Percentiles rank a stretch among this genome's conserved stretches.
These are phyloP conservation scores for Arctostaphylos glauca DNA, from an alignment of 148 eudicot genomes.

Conservation along the genomic window DNA sequence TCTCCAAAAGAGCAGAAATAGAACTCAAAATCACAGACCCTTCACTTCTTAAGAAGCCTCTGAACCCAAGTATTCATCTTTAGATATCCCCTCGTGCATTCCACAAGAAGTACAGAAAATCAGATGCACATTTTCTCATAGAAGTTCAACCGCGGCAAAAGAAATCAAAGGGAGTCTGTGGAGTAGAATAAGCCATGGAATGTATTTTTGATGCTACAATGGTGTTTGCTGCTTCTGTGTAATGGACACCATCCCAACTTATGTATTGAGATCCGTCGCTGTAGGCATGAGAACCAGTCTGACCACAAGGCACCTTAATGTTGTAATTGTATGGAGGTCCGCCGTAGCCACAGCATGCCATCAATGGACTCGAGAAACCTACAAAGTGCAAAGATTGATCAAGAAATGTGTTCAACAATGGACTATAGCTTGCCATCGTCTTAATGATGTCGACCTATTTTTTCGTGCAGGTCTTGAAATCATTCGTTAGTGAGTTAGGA, in stretches of 20 bases:
- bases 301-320: constrained; percentile 62
- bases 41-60: constrained; percentile 1
- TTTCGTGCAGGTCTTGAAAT: background rate
- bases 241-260: constrained; percentile 92
- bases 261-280: constrained; percentile 44
- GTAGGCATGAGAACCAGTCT: constrained; percentile 55
- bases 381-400: constrained; percentile 10
- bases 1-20: background rate
- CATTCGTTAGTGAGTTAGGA: background rate
- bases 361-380: constrained; percentile 75
- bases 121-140: no score
- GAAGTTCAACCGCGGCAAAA: constrained; percentile 43
- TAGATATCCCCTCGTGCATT: background rate
- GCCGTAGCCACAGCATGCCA: constrained; percentile 91
- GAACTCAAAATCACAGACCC: background rate
- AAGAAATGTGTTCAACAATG: background rate
- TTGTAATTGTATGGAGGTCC: constrained; percentile 89
- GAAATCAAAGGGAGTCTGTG: constrained; percentile 56
- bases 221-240: constrained; percentile 81
- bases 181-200: constrained; percentile 65
- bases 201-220: constrained; percentile 64
- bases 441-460: background rate
- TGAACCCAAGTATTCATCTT: background rate
- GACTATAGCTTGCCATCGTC: background rate
- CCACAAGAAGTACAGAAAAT: background rate